phyloP scores from a whole-genome alignment of 2,329 filamentous ascomycete genomes.

The Pseudocercospora fijiensis region DNA sequence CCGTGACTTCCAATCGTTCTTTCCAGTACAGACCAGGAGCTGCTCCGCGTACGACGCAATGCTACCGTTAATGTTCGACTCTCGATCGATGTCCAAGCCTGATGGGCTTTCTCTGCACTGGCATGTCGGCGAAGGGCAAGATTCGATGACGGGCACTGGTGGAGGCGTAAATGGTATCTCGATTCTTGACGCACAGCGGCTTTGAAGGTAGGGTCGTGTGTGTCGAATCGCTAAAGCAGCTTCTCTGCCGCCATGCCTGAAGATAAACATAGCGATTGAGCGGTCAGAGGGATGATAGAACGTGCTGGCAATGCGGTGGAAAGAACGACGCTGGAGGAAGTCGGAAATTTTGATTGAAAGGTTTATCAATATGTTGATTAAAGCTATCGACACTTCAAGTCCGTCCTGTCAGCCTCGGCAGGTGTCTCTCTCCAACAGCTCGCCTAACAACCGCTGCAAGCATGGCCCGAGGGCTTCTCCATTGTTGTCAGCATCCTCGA shows the following conservation, averaged over 20 bases:
- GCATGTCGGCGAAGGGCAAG: constrained; percentile 76
- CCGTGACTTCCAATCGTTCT: constrained; percentile 74
- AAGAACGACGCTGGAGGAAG: too few species aligned
- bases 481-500: background rate
- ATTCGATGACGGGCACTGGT: constrained; percentile 49
- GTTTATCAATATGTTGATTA: background rate
- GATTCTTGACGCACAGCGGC: constrained; percentile 33
- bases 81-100: constrained; percentile 71
- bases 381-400: background rate
- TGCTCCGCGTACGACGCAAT: constrained; percentile 80
- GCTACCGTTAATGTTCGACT: constrained; percentile 68
- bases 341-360: background rate
- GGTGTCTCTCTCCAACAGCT: background rate
- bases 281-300: background rate
- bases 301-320: too few species aligned
- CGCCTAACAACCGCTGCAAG: too few species aligned
- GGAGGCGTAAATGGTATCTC: constrained; percentile 36
- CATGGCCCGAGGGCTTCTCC: background rate
- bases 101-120: constrained; percentile 65
- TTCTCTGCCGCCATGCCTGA: constrained; percentile 29
- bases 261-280: constrained; percentile 27
- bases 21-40: constrained; percentile 78
- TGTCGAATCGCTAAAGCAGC: constrained; percentile 8
- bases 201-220: background rate
- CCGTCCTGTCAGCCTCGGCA: background rate